Evolutionary conservation across 345 rosid species (phyloP), one percentile per base, ranked within the genome.

Genomic region (Citrus maxima): DNA sequence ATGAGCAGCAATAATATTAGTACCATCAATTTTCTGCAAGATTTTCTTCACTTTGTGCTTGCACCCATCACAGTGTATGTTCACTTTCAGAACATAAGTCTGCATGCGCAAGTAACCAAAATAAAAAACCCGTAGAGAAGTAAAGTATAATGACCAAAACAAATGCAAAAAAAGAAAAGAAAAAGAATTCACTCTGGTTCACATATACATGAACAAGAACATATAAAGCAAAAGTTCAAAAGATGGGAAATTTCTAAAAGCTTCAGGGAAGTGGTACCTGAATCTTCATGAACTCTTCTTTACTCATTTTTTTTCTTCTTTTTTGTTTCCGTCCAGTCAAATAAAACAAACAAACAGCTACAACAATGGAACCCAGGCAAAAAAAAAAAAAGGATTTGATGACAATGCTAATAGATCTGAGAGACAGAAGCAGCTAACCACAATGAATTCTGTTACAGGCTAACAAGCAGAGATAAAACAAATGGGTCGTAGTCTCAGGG

Each of bases 41-140:
- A 92, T 88, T 89, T 93, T 93, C 93, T 93, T 92, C 80, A 95
- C 98, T 84, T 93, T 92, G 32, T 90, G 92, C 84, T 91, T 88
- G 79, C 98, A 95, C 4, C 98, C 98, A 87, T 93, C 98, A 78
- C 98, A 95, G 82, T 93, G 97, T 70, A 95, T 95, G 86, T 95
- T 95, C 88, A 95, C 97, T 88, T 92, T 93, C 7, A 95, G 95
- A 79, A 87, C 93, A 86, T 93, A 91, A 81, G 98, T 95, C 98
- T 95, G 91, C 97, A 93, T 81, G 84, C 66, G 77, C 74, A 82
- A 86, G 85, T 73, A 84, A 83, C 79, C 76, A 16, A 72, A 49
- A 28, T 28, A 70, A 76, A 10, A 74, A 61, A 25, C 65, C 59
- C 77, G 77, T 13, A 70, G 77, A 60, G 77, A 81, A 68, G 73